Conservation (phyloP, 768 basidiomycete genomes). For the Termitomyces titanicus region DNA sequence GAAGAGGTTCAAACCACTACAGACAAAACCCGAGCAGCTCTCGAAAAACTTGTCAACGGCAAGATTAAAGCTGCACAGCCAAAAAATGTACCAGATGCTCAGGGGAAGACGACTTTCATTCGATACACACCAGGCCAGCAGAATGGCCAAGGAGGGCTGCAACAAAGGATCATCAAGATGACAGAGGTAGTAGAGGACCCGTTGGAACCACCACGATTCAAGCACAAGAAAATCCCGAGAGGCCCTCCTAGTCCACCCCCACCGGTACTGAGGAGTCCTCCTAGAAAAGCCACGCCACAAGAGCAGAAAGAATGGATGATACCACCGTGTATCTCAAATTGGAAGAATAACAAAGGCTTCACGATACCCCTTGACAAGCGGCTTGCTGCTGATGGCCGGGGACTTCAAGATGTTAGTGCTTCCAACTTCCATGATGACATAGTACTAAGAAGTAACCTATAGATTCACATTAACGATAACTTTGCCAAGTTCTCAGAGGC, state of each 20-base stretch:
- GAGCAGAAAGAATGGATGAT: constrained; percentile 99
- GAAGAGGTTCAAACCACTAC: constrained; percentile 90
- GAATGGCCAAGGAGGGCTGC: constrained; percentile 59
- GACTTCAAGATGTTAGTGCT: constrained; percentile 89
- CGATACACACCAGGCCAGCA: constrained; percentile 97
- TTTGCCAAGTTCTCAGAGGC: constrained; percentile 99
- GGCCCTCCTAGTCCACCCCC: constrained; percentile 96
- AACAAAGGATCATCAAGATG: constrained; percentile 99
- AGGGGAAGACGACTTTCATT: constrained; percentile 85
- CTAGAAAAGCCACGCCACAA: constrained; percentile 91
- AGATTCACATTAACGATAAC: constrained; percentile 99
- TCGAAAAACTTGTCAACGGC: constrained; percentile 90
- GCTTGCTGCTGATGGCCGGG: constrained; percentile 96
- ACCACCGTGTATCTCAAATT: constrained; percentile 98
- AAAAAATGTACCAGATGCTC: constrained; percentile 84
- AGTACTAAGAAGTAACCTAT: background rate
- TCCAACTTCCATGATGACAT: background rate
- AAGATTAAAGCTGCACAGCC: constrained; percentile 99
- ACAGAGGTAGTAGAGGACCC: constrained; percentile 97
- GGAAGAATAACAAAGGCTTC: constrained; percentile 99
- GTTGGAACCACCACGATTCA: constrained; percentile 93
- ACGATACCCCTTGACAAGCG: constrained; percentile 98
- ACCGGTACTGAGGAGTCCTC: constrained; percentile 92
- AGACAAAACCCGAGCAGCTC: constrained; percentile 84
- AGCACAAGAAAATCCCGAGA: constrained; percentile 97